Percentiles rank a stretch among this genome's conserved stretches.
Evolutionary conservation across 1,284 basidiomycete genomes (phyloP).

Genomic region (Moesziomyces antarcticus): DNA sequence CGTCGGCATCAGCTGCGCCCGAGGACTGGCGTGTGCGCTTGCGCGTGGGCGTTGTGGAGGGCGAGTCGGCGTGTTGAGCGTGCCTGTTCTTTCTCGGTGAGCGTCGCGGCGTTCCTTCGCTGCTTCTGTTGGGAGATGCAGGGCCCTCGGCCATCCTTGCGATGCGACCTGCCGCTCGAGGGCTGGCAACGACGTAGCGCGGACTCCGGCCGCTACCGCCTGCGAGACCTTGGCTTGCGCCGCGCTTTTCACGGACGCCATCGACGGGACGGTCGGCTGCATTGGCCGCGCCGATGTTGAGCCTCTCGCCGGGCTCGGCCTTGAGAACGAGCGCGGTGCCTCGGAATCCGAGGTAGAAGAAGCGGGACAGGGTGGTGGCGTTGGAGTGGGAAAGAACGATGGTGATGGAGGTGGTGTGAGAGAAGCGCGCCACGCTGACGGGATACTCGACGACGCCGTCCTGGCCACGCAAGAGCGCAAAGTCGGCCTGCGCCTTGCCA

Average conservation of each 20-base stretch:
- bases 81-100: slow-evolving; percentile 20
- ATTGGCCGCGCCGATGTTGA: slow-evolving; percentile 61
- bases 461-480: slow-evolving; percentile 53
- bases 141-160: slow-evolving; percentile 21
- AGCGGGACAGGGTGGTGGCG: slow-evolving; percentile 48
- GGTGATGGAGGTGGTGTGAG: slow-evolving; percentile 61
- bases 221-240: slow-evolving; percentile 43
- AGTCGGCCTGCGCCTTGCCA: slow-evolving; percentile 64
- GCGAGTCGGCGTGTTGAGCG: slow-evolving; percentile 4
- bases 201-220: slow-evolving; percentile 32
- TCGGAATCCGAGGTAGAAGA: slow-evolving; percentile 65
- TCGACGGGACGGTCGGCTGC: slow-evolving; percentile 56
- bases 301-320: slow-evolving; percentile 41
- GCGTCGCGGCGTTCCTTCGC: slow-evolving; percentile 12
- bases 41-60: slow-evolving; percentile 19
- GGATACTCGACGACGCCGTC: slow-evolving; percentile 62
- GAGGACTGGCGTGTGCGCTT: slow-evolving; percentile 26
- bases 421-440: slow-evolving; percentile 60
- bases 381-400: slow-evolving; percentile 60
- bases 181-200: slow-evolving; percentile 27
- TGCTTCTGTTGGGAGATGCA: background rate
- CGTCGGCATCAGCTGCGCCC: slow-evolving; percentile 6
- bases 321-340: slow-evolving; percentile 58
- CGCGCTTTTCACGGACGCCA: slow-evolving; percentile 46
- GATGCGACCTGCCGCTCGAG: slow-evolving; percentile 26